Conservation (phyloP, 2,329 filamentous ascomycete genomes). For the Calonectria multiphialidica region DNA sequence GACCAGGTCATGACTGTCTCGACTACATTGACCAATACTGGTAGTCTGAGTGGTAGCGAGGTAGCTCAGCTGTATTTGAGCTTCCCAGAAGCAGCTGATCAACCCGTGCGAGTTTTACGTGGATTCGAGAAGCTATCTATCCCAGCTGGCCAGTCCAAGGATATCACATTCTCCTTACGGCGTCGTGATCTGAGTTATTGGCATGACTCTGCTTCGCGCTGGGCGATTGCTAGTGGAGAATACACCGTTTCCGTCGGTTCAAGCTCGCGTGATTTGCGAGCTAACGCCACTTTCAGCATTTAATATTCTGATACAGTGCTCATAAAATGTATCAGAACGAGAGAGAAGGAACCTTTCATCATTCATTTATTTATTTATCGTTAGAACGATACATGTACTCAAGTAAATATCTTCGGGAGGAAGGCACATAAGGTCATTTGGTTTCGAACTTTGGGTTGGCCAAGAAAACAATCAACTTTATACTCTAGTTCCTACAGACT, state of each 20-base stretch:
- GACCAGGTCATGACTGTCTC: constrained; percentile 55
- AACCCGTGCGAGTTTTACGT: constrained; percentile 63
- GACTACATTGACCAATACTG: constrained; percentile 57
- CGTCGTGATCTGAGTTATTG: neutral
- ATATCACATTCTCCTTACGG: neutral
- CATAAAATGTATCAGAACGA: too few species aligned
- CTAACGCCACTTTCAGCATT: neutral
- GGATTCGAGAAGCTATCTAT: constrained; percentile 69
- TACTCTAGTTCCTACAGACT: too few species aligned
- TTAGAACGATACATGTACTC: too few species aligned
- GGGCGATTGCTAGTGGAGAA: neutral
- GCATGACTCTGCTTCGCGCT: neutral
- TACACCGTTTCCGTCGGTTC: neutral
- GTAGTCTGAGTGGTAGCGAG: constrained; percentile 56
- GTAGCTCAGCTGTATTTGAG: constrained; percentile 62
- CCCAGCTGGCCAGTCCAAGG: neutral
- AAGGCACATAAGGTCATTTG: too few species aligned
- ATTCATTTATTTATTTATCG: too few species aligned
- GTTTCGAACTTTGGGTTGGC: too few species aligned
- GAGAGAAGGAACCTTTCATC: too few species aligned
- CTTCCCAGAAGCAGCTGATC: constrained; percentile 60
- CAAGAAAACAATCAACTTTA: too few species aligned
- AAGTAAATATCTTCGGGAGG: too few species aligned
- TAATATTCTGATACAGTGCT: too few species aligned
- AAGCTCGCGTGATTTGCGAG: neutral